Evolutionary conservation across 1,139 yeast species (phyloP).

Genomic region (Diutina sp.): DNA sequence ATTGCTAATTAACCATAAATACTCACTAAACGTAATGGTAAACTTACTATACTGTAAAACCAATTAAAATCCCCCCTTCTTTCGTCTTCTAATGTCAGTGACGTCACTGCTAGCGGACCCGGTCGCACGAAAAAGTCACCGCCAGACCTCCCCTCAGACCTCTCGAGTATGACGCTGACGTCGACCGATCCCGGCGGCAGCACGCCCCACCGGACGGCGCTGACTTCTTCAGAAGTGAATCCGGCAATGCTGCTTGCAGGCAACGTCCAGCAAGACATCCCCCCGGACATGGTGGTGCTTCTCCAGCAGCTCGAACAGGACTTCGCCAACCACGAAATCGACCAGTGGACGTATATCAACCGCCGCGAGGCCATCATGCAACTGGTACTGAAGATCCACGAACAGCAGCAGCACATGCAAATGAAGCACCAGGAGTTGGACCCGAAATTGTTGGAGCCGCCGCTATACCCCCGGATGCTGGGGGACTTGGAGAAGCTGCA

Average conservation of each 20-base stretch:
- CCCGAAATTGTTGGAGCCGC: constrained; percentile 34
- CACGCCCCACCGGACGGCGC: not conserved
- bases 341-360: constrained; percentile 38
- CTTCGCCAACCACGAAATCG: constrained; percentile 28
- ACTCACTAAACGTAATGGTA: too few relatives aligned
- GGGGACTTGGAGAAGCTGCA: constrained; percentile 9
- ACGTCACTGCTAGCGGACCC: not conserved
- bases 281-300: constrained; percentile 34
- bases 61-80: too few relatives aligned
- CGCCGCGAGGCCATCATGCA: constrained; percentile 34
- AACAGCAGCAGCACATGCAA: constrained; percentile 15
- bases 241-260: constrained; percentile 1
- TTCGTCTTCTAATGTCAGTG: too few relatives aligned
- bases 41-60: too few relatives aligned
- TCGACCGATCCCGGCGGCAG: not conserved
- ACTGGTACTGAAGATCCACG: constrained; percentile 22
- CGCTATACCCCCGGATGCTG: constrained; percentile 47
- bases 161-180: not conserved
- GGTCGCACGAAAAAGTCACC: not conserved
- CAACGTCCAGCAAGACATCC: constrained; percentile 17
- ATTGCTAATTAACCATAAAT: too few relatives aligned
- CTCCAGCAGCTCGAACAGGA: constrained; percentile 33
- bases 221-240: not conserved
- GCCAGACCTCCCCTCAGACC: not conserved
- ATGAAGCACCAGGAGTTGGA: constrained; percentile 14